These are phyloP conservation scores for Epichloe typhina DNA, from an alignment of 2,329 filamentous ascomycete genomes.

Conservation along the genomic window DNA sequence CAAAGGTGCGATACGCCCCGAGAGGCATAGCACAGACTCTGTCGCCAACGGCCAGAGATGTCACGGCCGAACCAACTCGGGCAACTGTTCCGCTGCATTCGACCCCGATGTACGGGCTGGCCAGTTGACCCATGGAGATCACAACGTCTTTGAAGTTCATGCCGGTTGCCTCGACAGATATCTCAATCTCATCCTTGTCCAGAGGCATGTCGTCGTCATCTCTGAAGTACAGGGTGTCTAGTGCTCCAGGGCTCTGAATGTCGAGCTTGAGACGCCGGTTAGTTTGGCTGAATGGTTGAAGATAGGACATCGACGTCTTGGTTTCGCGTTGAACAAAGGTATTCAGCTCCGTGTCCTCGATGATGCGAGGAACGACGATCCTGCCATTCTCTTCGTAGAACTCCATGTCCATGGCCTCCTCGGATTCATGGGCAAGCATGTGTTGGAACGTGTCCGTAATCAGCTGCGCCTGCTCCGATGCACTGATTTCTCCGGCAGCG, in stretches of 20 bases:
- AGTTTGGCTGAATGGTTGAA: constrained; percentile 24
- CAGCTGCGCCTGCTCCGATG: neutral
- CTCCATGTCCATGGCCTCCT: constrained; percentile 14
- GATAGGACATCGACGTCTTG: constrained; percentile 14
- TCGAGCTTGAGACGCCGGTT: constrained; percentile 22
- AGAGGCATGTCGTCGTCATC: constrained; percentile 19
- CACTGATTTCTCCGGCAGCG: constrained; percentile 11
- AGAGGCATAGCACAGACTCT: constrained; percentile 46
- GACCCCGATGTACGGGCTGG: constrained; percentile 21
- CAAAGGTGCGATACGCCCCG: constrained; percentile 21
- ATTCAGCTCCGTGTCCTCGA: constrained; percentile 15
- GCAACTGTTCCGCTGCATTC: constrained; percentile 28
- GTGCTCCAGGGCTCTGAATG: constrained; percentile 24
- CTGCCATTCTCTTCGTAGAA: constrained; percentile 16
- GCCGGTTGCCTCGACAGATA: constrained; percentile 29
- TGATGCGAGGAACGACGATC: constrained; percentile 17
- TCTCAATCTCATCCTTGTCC: constrained; percentile 25
- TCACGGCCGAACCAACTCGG: constrained; percentile 45
- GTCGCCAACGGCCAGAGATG: constrained; percentile 53
- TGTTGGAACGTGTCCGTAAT: neutral
- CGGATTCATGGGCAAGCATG: neutral
- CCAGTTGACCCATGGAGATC: constrained; percentile 26
- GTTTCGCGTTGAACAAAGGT: constrained; percentile 15
- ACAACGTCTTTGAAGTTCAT: constrained; percentile 35
- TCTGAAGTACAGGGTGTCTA: constrained; percentile 28